Evolutionary conservation across 345 rosid genomes (phyloP), one percentile per base, ranked within the genome.

Genomic region (Eucalyptus coolabah): DNA sequence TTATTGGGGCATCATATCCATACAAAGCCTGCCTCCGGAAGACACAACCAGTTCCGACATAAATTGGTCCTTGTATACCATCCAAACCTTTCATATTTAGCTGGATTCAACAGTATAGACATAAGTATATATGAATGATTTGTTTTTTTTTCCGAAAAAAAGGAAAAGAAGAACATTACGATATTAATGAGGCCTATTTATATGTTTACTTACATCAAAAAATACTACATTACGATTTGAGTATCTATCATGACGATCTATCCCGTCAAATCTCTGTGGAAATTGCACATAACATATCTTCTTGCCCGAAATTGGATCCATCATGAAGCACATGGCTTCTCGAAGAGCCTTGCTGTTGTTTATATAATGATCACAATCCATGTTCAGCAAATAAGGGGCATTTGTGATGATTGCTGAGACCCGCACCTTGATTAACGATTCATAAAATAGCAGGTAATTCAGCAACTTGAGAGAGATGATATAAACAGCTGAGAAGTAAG

Each of bases 81-180:
- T 97, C 99, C 87, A 97, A 91, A 65, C 99, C 99, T 93, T 97
- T 97, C 99, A 97, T 97, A 90, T 97, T 97, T 89, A 97, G 95
- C 99, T 97, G 95, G 90, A 93, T 82, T 87, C 40, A 40, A 42
- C 19, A 47, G 34, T n/a, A 77, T 12, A 80, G 47, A 28, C 19
- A 87, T 26, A 32, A 32, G 28, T 9, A 19, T 86, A 49, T 45
- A 12, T 37, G 53, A 77, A 49, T 18, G n/a, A 80, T 23, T 32
- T 30, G 4, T 21, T 53, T 72, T 53, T 72, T 24, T 26, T 53
- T 12, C 28, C 50, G 7, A 63, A 42, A 24, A 24, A 24, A 50
- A 51, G 56, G 34, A 87, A 90, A 19, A 47, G 56, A 45, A 40
- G 50, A 37, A 85, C 60, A 26, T 88, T 60, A 13, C 12, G 13